Conservation (phyloP, 345 rosid species). For the Jatropha curcas region DNA sequence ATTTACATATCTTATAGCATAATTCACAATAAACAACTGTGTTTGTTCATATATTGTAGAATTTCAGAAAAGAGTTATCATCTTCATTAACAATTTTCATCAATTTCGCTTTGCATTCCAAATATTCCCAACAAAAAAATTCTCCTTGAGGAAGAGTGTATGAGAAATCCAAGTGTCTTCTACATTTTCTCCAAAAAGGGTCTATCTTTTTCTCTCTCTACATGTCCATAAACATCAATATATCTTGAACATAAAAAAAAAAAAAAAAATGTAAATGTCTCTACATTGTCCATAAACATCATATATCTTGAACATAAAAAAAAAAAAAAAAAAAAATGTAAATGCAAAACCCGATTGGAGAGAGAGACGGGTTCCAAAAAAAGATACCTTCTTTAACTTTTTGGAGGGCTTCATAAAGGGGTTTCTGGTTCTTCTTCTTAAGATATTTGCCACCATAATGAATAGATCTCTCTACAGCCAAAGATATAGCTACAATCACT, state of each 20-base stretch:
- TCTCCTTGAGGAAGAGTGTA: not conserved
- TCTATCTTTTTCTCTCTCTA: too few relatives aligned
- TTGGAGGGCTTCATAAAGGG: constrained; percentile 33
- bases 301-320: too few relatives aligned
- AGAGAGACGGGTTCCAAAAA: not conserved
- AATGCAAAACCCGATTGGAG: not conserved
- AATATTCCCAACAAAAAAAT: not conserved
- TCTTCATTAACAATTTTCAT: not conserved
- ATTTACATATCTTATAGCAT: not conserved
- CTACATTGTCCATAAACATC: too few relatives aligned
- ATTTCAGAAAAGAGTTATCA: not conserved
- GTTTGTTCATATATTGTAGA: not conserved
- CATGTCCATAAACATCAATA: too few relatives aligned
- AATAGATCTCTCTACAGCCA: constrained; percentile 23
- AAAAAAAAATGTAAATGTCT: too few relatives aligned
- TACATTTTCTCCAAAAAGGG: not conserved
- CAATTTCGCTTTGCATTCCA: not conserved
- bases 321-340: not conserved
- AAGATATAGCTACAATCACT: constrained; percentile 30
- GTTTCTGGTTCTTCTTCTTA: constrained; percentile 25
- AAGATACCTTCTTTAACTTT: constrained; percentile 33
- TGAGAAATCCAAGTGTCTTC: not conserved
- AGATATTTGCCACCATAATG: constrained; percentile 31
- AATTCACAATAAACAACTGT: not conserved
- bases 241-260: too few relatives aligned